phyloP scores from a whole-genome alignment of 2,329 filamentous ascomycete species.

The Xylariaceae sp. region DNA sequence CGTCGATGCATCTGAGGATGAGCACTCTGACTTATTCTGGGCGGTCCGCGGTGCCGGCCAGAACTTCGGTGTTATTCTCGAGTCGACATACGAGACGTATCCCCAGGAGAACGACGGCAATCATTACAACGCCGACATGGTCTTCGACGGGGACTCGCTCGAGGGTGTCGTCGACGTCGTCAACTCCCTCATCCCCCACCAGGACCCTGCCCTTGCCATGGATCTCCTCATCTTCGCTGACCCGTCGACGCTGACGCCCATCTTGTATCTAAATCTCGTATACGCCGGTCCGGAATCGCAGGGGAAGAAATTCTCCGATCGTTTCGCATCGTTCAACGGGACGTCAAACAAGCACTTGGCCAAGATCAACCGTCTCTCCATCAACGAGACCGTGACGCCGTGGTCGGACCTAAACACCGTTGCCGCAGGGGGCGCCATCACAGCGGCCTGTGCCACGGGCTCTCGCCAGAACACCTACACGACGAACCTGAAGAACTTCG shows the following conservation, averaged over 20 bases:
- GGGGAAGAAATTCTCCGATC: neutral
- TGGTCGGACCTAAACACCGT: neutral
- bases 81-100: conserved; percentile 40
- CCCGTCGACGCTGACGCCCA: neutral
- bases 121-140: conserved; percentile 38
- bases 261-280: neutral
- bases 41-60: conserved; percentile 52
- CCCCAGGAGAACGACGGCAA: conserved; percentile 33
- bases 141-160: conserved; percentile 37
- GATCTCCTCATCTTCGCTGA: neutral
- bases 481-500: neutral
- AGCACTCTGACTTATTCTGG: conserved; percentile 43
- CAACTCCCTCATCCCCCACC: neutral
- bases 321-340: neutral
- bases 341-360: neutral
- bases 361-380: neutral
- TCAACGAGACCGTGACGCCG: neutral
- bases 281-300: neutral
- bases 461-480: neutral
- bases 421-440: neutral
- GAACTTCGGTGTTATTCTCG: conserved; percentile 54
- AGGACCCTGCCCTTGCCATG: neutral
- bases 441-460: neutral
- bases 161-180: neutral
- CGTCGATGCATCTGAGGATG: neutral